Conservation (phyloP, 2,329 filamentous ascomycete genomes). For the Grosmannia penicillata region DNA sequence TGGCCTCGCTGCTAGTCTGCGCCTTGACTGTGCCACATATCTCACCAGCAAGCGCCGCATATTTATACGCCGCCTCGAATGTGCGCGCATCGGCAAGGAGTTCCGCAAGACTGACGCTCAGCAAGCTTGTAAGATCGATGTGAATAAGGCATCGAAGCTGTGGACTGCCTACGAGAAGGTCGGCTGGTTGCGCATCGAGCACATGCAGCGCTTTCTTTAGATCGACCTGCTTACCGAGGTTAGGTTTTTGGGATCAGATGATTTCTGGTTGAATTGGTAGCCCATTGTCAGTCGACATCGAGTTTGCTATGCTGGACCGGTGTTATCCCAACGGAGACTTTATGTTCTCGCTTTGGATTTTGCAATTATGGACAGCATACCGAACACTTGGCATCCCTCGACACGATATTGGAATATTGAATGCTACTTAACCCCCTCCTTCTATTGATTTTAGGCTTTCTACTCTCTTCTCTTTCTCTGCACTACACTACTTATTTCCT, state of each 20-base stretch:
- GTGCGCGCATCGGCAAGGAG: constrained; percentile 55
- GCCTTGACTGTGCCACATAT: constrained; percentile 77
- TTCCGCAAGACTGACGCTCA: constrained; percentile 94
- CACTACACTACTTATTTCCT: not conserved
- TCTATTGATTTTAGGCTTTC: not conserved
- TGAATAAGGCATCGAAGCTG: constrained; percentile 90
- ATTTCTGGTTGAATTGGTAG: not conserved
- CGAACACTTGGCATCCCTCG: too few species aligned
- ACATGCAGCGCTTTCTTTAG: constrained; percentile 19
- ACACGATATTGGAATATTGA: too few species aligned
- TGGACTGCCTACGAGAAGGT: constrained; percentile 82
- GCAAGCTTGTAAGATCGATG: constrained; percentile 94
- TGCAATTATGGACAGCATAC: too few species aligned
- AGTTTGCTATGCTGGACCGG: too few species aligned
- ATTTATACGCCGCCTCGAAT: constrained; percentile 61
- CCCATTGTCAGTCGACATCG: too few species aligned
- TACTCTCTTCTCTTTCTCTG: not conserved
- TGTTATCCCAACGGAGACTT: too few species aligned
- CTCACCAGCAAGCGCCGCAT: constrained; percentile 87
- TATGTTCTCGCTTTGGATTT: too few species aligned
- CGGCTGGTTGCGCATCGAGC: constrained; percentile 55
- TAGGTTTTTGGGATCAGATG: not conserved
- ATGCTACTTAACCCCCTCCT: not conserved
- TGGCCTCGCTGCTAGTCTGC: constrained; percentile 59
- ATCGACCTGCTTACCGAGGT: too few species aligned